Evolutionary conservation across 306 rosid species (phyloP), one percentile per base, ranked within the genome.

Genomic region (Dalbergia cochinchinensis): DNA sequence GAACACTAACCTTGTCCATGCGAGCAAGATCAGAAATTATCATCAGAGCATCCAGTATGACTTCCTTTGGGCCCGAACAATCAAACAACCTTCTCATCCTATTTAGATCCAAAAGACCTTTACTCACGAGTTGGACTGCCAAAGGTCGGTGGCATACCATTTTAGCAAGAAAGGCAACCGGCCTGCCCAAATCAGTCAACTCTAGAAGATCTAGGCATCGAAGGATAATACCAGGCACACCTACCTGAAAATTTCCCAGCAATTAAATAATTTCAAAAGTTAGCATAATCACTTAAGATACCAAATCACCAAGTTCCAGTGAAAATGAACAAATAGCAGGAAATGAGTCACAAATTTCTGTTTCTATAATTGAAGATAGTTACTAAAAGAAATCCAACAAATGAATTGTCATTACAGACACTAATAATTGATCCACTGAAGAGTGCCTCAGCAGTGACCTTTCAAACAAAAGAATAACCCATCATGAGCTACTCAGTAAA

Each of bases 21-120:
- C 99, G 99, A 65, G 98, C 95, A 67, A 95, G 89, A 91, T 95
- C 99, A 64, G 99, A 95, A 78, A 95, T 80, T 61, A 95, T 91
- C 99, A 93, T 95, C 75, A 95, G 86, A 68, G 86, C 81, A 75
- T 95, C 98, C 31, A 91, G 88, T 6, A 69, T 84, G 68, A 93
- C 92, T 80, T 91, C 99, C 88, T 86, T 93, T n/a, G 94, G 92
- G 69, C 83, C 83, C 20, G 86, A 88, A 79, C 79, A 11, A 83
- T 91, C 91, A 18, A 91, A 87, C 83, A 92, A 74, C 89, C 88
- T 88, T 83, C 86, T 86, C 98, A 92, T 89, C 89, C 86, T 82
- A 60, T 86, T 90, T 54, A 94, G 86, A 80, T 92, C 97, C 84
- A 91, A 47, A 83, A 95, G 87, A 74, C 98, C 96, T 80, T 92